Percentiles rank a stretch among this genome's conserved stretches.
Evolutionary conservation across 1,139 yeast genomes (phyloP).

Genomic region (Keqinozyma sinolaborantium): DNA sequence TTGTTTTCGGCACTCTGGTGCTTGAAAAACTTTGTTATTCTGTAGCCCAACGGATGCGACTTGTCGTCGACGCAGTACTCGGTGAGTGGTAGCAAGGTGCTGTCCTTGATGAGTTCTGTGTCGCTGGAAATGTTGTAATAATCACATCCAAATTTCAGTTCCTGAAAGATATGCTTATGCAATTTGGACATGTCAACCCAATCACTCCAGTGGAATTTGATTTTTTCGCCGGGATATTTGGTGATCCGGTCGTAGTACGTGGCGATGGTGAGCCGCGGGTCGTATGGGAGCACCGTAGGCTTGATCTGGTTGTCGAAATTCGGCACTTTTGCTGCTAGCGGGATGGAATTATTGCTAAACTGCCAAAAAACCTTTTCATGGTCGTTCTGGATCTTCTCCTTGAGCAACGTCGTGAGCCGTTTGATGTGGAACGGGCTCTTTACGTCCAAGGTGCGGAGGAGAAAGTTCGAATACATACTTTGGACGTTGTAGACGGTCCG

Average conservation of each 20-base stretch:
- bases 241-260: conserved; percentile 30
- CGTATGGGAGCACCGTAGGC: conserved; percentile 38
- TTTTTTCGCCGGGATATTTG: conserved; percentile 5
- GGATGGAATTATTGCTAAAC: neutral
- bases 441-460: neutral
- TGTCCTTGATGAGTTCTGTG: conserved; percentile 13
- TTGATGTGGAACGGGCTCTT: neutral
- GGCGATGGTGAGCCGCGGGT: conserved; percentile 47
- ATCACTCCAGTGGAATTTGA: conserved; percentile 42
- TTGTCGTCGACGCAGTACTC: conserved; percentile 21
- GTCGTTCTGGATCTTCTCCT: neutral
- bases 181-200: conserved; percentile 35
- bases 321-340: neutral
- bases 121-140: conserved; percentile 19
- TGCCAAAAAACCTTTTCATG: neutral
- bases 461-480: neutral
- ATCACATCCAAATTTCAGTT: conserved; percentile 14
- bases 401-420: neutral
- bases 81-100: conserved; percentile 12
- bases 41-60: conserved; percentile 22
- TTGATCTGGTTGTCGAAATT: conserved; percentile 3
- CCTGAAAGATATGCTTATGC: conserved; percentile 19
- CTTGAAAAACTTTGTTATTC: conserved; percentile 22
- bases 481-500: neutral
- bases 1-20: conserved; percentile 25